Percentiles rank a stretch among this genome's conserved stretches.
Conservation (phyloP, 2,329 filamentous ascomycete genomes). For the Phialemoniopsis sp. region DNA sequence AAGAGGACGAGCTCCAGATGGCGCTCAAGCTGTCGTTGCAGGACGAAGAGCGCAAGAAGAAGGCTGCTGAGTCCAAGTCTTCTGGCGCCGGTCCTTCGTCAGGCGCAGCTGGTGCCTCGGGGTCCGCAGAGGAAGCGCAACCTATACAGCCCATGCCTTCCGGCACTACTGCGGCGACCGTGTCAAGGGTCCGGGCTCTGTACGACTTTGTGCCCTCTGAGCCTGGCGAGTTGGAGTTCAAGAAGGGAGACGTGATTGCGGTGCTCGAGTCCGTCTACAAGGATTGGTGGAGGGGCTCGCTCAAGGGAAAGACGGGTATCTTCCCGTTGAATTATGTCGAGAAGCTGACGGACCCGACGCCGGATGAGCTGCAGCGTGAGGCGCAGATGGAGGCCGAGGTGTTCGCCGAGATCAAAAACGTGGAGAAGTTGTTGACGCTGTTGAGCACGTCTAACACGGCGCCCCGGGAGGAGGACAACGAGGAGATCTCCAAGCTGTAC, state of each 20-base stretch:
- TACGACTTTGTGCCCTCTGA: slow-evolving; percentile 96
- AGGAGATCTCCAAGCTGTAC: slow-evolving; percentile 91
- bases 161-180: slow-evolving; percentile 92
- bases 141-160: slow-evolving; percentile 59
- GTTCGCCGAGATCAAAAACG: slow-evolving; percentile 61
- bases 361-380: slow-evolving; percentile 89
- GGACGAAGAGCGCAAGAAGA: slow-evolving; percentile 68
- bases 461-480: slow-evolving; percentile 84
- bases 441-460: slow-evolving; percentile 82
- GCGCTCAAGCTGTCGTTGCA: slow-evolving; percentile 88
- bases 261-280: slow-evolving; percentile 98
- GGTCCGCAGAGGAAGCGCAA: slow-evolving; percentile 23
- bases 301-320: slow-evolving; percentile 93
- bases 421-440: slow-evolving; percentile 73
- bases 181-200: slow-evolving; percentile 87
- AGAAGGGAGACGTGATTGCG: slow-evolving; percentile 94
- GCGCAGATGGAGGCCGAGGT: slow-evolving; percentile 86
- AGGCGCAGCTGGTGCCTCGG: not conserved
- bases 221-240: slow-evolving; percentile 90
- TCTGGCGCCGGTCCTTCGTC: slow-evolving; percentile 16
- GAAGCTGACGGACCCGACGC: slow-evolving; percentile 90
- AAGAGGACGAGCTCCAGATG: slow-evolving; percentile 97
- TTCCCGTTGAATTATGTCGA: slow-evolving; percentile 99
- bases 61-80: slow-evolving; percentile 31
- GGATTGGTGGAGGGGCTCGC: slow-evolving; percentile 97